Evolutionary conservation across 352 stramenopile species (phyloP).

Genomic region (Phytophthora ramorum): DNA sequence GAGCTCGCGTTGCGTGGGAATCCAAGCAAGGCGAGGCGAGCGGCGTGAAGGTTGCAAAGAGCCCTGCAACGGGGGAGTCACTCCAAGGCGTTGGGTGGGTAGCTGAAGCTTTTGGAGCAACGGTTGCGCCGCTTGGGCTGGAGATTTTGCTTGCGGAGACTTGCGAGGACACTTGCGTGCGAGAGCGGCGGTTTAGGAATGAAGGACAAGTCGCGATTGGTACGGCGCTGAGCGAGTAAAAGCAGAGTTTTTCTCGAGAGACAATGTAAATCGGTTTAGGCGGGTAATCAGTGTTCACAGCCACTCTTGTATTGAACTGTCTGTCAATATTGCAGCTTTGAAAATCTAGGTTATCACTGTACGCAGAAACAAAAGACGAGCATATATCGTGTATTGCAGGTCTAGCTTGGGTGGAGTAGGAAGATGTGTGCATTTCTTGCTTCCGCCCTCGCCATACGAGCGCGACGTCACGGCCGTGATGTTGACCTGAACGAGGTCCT

Average conservation of each 20-base stretch:
- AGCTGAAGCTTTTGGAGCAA: constrained; percentile 18
- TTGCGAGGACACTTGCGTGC: constrained; percentile 27
- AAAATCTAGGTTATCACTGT: constrained; percentile 2
- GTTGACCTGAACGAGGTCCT: constrained; percentile 9
- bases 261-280: neutral
- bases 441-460: constrained; percentile 14
- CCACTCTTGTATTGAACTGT: neutral
- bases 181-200: constrained; percentile 32
- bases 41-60: constrained; percentile 25
- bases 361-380: neutral
- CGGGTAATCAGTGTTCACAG: neutral
- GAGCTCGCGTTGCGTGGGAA: constrained; percentile 28
- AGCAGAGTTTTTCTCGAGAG: constrained; percentile 7
- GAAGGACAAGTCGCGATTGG: constrained; percentile 28
- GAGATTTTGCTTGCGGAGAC: neutral
- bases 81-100: constrained; percentile 47
- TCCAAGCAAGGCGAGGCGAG: constrained; percentile 28
- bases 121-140: constrained; percentile 10
- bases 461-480: constrained; percentile 4
- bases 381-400: constrained; percentile 1
- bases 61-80: constrained; percentile 40
- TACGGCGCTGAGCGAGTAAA: neutral
- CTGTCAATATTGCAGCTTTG: neutral
- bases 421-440: constrained; percentile 21
- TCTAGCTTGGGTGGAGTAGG: constrained; percentile 23